phyloP scores from a whole-genome alignment of 1,284 basidiomycete species.

The Lentinus polychrous region DNA sequence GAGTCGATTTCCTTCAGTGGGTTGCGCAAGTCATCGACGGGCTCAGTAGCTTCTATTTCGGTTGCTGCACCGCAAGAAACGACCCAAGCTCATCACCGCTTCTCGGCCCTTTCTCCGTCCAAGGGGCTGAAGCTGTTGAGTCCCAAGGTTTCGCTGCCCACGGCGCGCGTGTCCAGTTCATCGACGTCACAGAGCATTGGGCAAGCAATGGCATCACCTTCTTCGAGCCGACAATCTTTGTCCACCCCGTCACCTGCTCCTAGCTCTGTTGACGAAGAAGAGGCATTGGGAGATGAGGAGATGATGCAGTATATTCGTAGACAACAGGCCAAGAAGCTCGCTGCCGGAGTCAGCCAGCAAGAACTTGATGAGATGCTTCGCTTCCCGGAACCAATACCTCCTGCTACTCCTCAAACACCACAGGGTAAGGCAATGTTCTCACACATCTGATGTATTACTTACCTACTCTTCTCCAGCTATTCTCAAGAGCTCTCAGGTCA shows the following conservation, averaged over 20 bases:
- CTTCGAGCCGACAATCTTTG: conserved; percentile 67
- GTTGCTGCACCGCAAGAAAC: conserved; percentile 36
- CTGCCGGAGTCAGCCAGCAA: conserved; percentile 75
- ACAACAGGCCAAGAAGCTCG: conserved; percentile 84
- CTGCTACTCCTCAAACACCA: conserved; percentile 64
- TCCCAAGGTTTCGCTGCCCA: conserved; percentile 64
- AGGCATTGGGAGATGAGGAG: conserved; percentile 88
- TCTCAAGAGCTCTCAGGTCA: conserved; percentile 52
- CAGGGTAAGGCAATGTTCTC: conserved; percentile 44
- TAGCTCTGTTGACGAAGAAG: conserved; percentile 82
- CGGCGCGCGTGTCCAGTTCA: conserved; percentile 46
- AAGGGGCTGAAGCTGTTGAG: conserved; percentile 74
- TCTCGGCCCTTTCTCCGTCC: conserved; percentile 76
- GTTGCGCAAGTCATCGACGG: conserved; percentile 72
- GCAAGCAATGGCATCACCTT: conserved; percentile 54
- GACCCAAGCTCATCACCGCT: conserved; percentile 48
- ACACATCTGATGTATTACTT: background rate
- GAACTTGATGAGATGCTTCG: conserved; percentile 86
- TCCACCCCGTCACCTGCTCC: conserved; percentile 78
- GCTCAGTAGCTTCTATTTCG: conserved; percentile 61
- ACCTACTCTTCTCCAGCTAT: conserved; percentile 37
- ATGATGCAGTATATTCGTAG: conserved; percentile 93
- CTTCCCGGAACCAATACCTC: conserved; percentile 86
- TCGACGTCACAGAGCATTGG: conserved; percentile 43
- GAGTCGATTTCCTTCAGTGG: conserved; percentile 72